Evolutionary conservation across 1,284 basidiomycete genomes (phyloP), one percentile per base, ranked within the genome.

Genomic region (Volvariella surrecta): DNA sequence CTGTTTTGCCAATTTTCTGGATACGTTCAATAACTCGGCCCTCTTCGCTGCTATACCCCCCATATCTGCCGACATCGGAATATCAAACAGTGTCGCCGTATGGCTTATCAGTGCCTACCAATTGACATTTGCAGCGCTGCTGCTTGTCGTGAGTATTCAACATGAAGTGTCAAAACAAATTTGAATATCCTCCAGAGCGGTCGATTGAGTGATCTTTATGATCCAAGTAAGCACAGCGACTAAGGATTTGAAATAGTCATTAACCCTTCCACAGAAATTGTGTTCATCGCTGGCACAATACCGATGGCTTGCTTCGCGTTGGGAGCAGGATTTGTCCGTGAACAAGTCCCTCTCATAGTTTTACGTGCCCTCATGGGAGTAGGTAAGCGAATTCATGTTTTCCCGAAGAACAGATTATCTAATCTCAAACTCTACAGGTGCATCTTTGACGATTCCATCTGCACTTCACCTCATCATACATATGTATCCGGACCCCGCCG

Each of bases 401-500:
- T 28, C 22, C 18, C 18, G 34, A 35, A 16, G 7, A n/a, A 19
- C 34, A 31, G 18, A 19, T 30, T 28, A 28, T 11, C 11, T 6
- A 28, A 6, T 28, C 11, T 28, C 6, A 17, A 18, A 16, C n/a
- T n/a, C n/a, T 9, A 34, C 32, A 58, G 57, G 49, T 30, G 57
- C 50, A 11, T 50, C 56, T 2, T 40, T 56, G 44, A 58, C 52
- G 8, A 61, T 68, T 22, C 66, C 67, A 1, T 65, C 67, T 1
- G 59, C 67, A 0, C 52, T 66, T 24, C 51, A 60, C n/a, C 52
- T 71, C 21, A 58, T 70, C 22, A 58, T 67, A n/a, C 51, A 57
- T 15, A 48, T 67, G 42, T 69, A 60, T 52, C 60, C 65, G 3
- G 57, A 65, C 11, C 59, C 59, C 2, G 37, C 44, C 4, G 58